Base-by-base conservation (phyloP, 306 rosid genomes). In the Vachellia collinsii region DNA sequence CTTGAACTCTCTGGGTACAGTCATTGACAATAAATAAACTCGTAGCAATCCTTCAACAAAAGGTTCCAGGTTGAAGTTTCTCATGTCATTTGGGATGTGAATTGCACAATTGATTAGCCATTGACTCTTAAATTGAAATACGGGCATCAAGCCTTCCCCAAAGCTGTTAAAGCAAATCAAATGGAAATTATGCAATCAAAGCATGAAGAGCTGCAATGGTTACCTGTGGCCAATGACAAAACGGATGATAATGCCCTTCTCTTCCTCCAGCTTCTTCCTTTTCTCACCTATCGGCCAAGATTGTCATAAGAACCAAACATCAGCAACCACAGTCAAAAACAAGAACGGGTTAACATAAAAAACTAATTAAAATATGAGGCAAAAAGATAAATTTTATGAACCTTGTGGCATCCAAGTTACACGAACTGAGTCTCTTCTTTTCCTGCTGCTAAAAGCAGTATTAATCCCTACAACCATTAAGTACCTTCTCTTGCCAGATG, bases 401-500 rank as follows among this genome's bases (percentile, higher is more conserved):
- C 99, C 99, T 96, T 92, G 99, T 63, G 92, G 98, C 92, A 96
- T 87, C 98, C 99, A 96, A 2, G 99, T 92, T 9, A 89, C 94
- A 29, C 99, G 97, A 90, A 96, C 91, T 0, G 99, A 96, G 80
- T 96, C 98, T 85, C 99, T 88, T 89, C 99, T 92, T 88, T 90
- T 93, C 65, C 99, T 77, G 93, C 99, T 96, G 87, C 99, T 96
- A 76, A 96, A 96, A 79, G 99, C 99, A 63, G 99, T 96, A 70
- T 96, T 96, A 76, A 96, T 85, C 76, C 99, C 99, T 65, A 96
- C 62, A 48, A 96, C 97, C 99, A 96, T 96, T 74, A 92, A 76
- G 83, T 92, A 93, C 85, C 83, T 90, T 87, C 92, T 89, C 89
- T 81, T 90, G 61, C 89, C 80, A 2, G 90, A 83, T 46, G 93